These are phyloP conservation scores for Sugiyamaella smithiae DNA, from an alignment of 805 yeast species.

Conservation along the genomic window DNA sequence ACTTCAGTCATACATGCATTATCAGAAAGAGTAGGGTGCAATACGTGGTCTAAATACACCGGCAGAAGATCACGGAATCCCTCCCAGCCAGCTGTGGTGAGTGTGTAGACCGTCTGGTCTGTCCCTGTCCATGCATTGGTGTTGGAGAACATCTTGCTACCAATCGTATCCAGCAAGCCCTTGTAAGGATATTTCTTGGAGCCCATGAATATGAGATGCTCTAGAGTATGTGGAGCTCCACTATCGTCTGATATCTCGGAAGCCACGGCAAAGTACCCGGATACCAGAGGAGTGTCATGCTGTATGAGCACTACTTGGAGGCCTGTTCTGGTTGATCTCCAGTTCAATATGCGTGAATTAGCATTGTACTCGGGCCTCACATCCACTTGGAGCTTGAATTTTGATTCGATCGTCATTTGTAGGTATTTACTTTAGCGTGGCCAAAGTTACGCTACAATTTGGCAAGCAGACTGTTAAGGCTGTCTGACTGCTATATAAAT, in stretches of 20 bases:
- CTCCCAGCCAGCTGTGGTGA: slow-evolving; percentile 93
- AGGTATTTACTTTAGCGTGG: too few relatives aligned
- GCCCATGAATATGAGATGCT: slow-evolving; percentile 94
- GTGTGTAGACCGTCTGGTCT: slow-evolving; percentile 91
- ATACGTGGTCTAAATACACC: slow-evolving; percentile 81
- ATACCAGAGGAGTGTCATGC: slow-evolving; percentile 79
- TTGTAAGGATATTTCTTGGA: slow-evolving; percentile 85
- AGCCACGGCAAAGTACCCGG: slow-evolving; percentile 94
- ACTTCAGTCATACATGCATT: slow-evolving; percentile 93
- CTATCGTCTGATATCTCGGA: slow-evolving; percentile 85
- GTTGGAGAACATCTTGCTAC: slow-evolving; percentile 75
- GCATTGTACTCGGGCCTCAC: slow-evolving; percentile 14
- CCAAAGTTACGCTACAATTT: too few relatives aligned
- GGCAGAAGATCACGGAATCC: slow-evolving; percentile 85
- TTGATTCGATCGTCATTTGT: background rate
- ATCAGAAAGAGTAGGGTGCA: slow-evolving; percentile 82
- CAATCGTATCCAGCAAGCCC: slow-evolving; percentile 83
- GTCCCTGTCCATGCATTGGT: slow-evolving; percentile 98
- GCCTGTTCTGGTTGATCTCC: slow-evolving; percentile 78
- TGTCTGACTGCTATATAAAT: too few relatives aligned
- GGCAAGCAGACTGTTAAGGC: too few relatives aligned
- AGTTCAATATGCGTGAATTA: slow-evolving; percentile 41
- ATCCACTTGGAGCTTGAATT: slow-evolving; percentile 12
- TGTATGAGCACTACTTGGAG: slow-evolving; percentile 73
- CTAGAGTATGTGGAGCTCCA: slow-evolving; percentile 94